Conservation (phyloP, 331 rosid genomes). For the Quercus tomentella region DNA sequence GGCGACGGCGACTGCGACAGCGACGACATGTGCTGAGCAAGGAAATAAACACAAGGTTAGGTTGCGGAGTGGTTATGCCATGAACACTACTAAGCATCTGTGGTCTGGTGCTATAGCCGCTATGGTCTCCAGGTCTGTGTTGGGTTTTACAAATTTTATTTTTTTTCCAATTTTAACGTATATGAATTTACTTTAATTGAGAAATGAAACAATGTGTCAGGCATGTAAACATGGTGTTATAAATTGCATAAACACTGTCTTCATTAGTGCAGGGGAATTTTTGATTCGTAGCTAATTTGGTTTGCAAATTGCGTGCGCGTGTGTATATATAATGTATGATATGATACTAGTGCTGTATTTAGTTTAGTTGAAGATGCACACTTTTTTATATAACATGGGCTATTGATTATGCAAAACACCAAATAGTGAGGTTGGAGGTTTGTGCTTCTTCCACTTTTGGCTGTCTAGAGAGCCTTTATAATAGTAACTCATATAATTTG, state of each 20-base stretch:
- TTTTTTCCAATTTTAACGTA: neutral
- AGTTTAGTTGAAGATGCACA: neutral
- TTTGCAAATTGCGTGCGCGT: neutral
- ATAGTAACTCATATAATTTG: neutral
- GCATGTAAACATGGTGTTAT: neutral
- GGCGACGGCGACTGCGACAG: neutral
- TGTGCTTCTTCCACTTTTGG: neutral
- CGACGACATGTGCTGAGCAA: conserved; percentile 17
- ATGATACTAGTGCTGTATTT: neutral
- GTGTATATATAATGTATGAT: neutral
- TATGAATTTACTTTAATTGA: neutral
- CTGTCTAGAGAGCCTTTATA: neutral
- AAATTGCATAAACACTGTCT: neutral
- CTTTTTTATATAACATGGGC: neutral
- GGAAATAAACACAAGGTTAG: conserved; percentile 33
- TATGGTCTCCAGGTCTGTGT: conserved; percentile 87
- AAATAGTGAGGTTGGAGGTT: neutral
- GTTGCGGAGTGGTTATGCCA: conserved; percentile 47
- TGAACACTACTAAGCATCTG: conserved; percentile 87
- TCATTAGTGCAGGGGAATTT: neutral
- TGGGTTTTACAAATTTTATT: neutral
- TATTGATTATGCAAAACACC: neutral
- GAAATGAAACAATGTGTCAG: neutral
- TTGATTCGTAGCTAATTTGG: neutral
- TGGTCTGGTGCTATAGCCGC: conserved; percentile 99